phyloP scores from a whole-genome alignment of 495 filamentous ascomycete species.

The Lophiostoma macrostomum region DNA sequence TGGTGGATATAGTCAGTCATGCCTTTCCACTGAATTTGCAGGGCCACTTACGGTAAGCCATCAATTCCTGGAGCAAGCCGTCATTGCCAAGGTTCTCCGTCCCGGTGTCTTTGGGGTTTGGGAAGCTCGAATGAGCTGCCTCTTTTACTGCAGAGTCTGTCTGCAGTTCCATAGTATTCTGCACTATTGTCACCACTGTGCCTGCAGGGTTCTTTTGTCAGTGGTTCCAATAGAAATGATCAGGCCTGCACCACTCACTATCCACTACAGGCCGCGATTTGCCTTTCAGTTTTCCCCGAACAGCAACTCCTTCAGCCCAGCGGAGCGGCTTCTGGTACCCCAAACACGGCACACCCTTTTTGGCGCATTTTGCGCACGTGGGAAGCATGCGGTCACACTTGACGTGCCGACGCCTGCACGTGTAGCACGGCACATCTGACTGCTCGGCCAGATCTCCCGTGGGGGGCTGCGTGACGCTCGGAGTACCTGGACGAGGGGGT shows the following conservation, averaged over 20 bases:
- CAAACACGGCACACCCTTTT: constrained; percentile 25
- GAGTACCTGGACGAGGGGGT: constrained; percentile 3
- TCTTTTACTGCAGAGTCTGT: constrained; percentile 14
- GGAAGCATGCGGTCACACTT: constrained; percentile 22
- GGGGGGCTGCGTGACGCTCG: background rate
- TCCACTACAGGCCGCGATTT: constrained; percentile 25
- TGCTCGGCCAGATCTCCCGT: constrained; percentile 1
- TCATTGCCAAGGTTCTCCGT: constrained; percentile 2
- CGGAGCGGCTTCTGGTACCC: constrained; percentile 27
- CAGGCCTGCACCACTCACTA: constrained; percentile 10
- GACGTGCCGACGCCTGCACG: constrained; percentile 20
- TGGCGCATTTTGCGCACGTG: constrained; percentile 20
- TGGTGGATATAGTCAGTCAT: background rate
- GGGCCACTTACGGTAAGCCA: constrained; percentile 23
- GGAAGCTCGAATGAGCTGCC: constrained; percentile 9
- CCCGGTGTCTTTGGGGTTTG: background rate
- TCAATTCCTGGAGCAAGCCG: constrained; percentile 4
- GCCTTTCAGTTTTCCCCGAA: constrained; percentile 23
- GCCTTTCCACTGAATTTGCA: background rate
- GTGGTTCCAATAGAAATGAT: background rate
- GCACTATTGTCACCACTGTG: constrained; percentile 18
- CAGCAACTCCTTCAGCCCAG: constrained; percentile 27
- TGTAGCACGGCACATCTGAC: constrained; percentile 23
- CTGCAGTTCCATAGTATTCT: constrained; percentile 12
- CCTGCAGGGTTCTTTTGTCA: background rate